Conservation (phyloP, 306 rosid genomes). For the Casuarina glauca region DNA sequence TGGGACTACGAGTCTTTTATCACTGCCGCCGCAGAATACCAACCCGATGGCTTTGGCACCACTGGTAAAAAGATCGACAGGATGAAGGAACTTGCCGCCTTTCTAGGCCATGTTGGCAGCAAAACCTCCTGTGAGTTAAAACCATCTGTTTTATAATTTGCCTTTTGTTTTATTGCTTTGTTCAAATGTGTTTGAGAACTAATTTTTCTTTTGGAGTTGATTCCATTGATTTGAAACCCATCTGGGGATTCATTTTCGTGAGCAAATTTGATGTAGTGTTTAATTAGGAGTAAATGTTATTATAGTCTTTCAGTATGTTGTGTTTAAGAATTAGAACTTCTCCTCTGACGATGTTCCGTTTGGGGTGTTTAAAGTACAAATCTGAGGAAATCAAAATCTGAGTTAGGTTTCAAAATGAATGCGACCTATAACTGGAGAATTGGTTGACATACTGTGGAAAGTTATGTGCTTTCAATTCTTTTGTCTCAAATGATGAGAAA, state of each 20-base stretch:
- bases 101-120: slow-evolving; percentile 87
- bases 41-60: slow-evolving; percentile 88
- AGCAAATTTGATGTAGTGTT: no score
- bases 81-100: slow-evolving; percentile 92
- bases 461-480: no score
- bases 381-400: no score
- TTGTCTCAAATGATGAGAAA: no score
- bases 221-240: background rate
- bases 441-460: no score
- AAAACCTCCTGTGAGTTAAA: slow-evolving; percentile 76
- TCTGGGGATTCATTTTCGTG: background rate
- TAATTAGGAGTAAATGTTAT: no score
- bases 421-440: no score
- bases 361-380: no score
- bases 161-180: background rate
- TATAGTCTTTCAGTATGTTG: no score
- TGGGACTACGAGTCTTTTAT: slow-evolving; percentile 90
- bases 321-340: no score
- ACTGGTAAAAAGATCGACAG: slow-evolving; percentile 67
- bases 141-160: background rate
- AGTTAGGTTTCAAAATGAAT: no score
- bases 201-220: background rate
- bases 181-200: background rate
- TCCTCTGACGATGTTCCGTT: no score
- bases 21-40: slow-evolving; percentile 53